These are phyloP conservation scores for Paramecium tetraurelia DNA, from an alignment of 73 alveolate genomes.

Conservation along the genomic window DNA sequence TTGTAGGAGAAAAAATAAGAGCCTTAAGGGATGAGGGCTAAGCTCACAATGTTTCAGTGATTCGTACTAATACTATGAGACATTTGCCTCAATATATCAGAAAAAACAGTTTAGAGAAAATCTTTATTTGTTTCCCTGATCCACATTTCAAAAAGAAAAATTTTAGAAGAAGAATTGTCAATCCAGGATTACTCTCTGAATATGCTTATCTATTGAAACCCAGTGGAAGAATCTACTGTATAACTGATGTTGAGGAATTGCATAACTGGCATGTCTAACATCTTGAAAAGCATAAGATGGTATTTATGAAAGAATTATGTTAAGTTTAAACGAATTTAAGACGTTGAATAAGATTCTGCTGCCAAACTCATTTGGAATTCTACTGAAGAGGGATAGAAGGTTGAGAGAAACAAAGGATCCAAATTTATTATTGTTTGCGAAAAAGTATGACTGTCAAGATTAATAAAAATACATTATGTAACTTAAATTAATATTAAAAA, in stretches of 20 bases:
- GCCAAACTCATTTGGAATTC: slow-evolving; percentile 76
- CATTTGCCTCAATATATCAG: slow-evolving; percentile 77
- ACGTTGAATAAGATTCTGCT: slow-evolving; percentile 71
- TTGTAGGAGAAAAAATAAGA: slow-evolving; percentile 92
- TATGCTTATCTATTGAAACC: slow-evolving; percentile 89
- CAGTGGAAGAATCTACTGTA: slow-evolving; percentile 93
- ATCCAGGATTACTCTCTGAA: slow-evolving; percentile 79
- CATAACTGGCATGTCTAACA: slow-evolving; percentile 94
- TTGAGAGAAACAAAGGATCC: slow-evolving; percentile 72
- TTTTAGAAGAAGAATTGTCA: slow-evolving; percentile 95
- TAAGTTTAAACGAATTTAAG: slow-evolving; percentile 71
- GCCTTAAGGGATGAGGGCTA: slow-evolving; percentile 83
- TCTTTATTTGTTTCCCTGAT: slow-evolving; percentile 97
- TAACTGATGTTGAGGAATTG: slow-evolving; percentile 96
- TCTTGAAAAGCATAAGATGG: slow-evolving; percentile 70
- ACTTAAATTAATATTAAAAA: not conserved
- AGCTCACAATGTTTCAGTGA: slow-evolving; percentile 85
- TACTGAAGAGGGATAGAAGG: slow-evolving; percentile 89
- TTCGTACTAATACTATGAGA: slow-evolving; percentile 94
- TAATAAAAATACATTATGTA: not conserved
- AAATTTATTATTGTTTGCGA: slow-evolving; percentile 80
- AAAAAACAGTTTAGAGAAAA: slow-evolving; percentile 82
- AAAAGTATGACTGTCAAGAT: slow-evolving; percentile 60
- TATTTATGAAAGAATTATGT: slow-evolving; percentile 10
- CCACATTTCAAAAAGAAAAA: slow-evolving; percentile 96